Percentiles rank a stretch among this genome's conserved stretches.
phyloP scores from a whole-genome alignment of 768 basidiomycete species.

The Lactarius pseudohatsudake region DNA sequence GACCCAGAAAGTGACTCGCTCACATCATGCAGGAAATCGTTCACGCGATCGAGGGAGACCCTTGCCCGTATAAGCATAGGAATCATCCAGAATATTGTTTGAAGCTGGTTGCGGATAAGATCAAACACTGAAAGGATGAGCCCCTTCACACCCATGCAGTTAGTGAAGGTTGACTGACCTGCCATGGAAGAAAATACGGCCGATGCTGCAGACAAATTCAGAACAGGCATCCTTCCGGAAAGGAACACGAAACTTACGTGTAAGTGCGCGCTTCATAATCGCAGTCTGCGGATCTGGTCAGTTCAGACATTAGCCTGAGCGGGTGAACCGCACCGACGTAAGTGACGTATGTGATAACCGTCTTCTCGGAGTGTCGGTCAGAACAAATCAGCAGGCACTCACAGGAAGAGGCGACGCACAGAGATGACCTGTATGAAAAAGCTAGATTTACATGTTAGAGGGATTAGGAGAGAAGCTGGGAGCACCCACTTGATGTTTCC shows the following conservation, averaged over 20 bases:
- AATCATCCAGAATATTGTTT: slow-evolving; percentile 31
- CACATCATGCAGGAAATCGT: slow-evolving; percentile 40
- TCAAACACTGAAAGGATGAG: slow-evolving; percentile 41
- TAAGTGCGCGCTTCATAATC: slow-evolving; percentile 38
- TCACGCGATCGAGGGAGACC: slow-evolving; percentile 42
- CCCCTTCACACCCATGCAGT: background rate
- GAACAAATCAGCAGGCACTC: background rate
- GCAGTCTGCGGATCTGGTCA: slow-evolving; percentile 30
- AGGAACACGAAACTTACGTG: slow-evolving; percentile 24
- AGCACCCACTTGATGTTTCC: slow-evolving; percentile 35
- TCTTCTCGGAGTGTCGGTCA: slow-evolving; percentile 29
- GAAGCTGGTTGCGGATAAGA: slow-evolving; percentile 38
- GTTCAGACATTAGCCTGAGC: background rate
- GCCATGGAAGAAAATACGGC: slow-evolving; percentile 36
- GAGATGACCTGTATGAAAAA: slow-evolving; percentile 42
- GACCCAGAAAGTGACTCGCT: background rate
- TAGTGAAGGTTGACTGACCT: slow-evolving; percentile 4
- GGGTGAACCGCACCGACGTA: slow-evolving; percentile 28
- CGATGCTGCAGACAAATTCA: slow-evolving; percentile 28
- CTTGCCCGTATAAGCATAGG: slow-evolving; percentile 34
- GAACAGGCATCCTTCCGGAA: background rate
- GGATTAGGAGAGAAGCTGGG: background rate
- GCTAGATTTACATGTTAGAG: slow-evolving; percentile 27
- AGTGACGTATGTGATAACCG: slow-evolving; percentile 38
- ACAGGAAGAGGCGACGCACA: slow-evolving; percentile 21